A percentile compares a stretch with the other conserved stretches of the same genome.
phyloP scores from a whole-genome alignment of 2,329 filamentous ascomycete genomes.

The Diaporthe citrichinensis region DNA sequence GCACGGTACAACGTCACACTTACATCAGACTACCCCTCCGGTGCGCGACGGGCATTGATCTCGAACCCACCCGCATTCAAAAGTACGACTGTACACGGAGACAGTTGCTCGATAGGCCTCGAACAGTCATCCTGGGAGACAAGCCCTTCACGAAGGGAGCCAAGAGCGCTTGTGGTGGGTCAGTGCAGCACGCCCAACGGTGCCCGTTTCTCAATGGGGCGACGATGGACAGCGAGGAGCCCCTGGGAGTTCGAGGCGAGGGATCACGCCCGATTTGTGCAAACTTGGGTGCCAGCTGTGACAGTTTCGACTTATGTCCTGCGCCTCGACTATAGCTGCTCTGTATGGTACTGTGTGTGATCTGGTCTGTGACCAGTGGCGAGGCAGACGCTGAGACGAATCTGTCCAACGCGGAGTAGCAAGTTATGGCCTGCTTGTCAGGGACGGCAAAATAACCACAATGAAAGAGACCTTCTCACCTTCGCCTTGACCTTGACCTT shows the following conservation, averaged over 20 bases:
- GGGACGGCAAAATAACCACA: neutral
- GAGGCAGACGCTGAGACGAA: neutral
- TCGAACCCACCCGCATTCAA: neutral
- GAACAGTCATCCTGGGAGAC: neutral
- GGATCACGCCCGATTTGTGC: constrained; percentile 3
- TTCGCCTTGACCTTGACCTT: neutral
- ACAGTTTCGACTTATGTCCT: neutral
- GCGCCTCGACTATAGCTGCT: neutral
- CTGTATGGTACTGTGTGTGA: neutral
- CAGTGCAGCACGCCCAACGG: neutral
- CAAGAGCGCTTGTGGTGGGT: constrained; percentile 6
- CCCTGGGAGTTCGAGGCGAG: neutral
- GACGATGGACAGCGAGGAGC: neutral
- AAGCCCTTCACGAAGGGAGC: neutral
- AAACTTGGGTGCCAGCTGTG: neutral
- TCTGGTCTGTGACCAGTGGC: neutral
- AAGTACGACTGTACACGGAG: neutral
- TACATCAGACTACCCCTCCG: neutral
- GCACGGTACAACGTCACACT: constrained; percentile 22
- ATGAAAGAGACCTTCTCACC: neutral
- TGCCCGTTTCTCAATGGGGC: neutral
- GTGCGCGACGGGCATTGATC: neutral
- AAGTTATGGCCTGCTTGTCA: neutral
- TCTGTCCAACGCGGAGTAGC: neutral
- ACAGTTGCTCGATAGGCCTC: neutral